Conservation (phyloP, 495 filamentous ascomycete genomes). For the Trichoderma parareesei region DNA sequence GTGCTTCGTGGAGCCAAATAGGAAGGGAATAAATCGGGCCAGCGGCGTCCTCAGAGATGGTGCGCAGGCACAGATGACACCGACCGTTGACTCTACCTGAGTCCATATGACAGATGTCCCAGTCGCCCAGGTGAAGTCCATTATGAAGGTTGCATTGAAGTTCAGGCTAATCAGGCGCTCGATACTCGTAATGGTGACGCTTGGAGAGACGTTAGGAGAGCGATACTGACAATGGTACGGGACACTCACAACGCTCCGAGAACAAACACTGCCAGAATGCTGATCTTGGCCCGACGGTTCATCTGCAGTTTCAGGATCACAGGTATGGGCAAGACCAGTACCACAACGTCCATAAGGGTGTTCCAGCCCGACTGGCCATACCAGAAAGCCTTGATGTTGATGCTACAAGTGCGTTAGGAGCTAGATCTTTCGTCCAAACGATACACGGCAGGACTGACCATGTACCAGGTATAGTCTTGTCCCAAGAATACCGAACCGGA, state of each 20-base stretch:
- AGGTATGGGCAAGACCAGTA: background rate
- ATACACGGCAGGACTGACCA: background rate
- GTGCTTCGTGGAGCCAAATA: background rate
- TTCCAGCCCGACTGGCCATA: constrained; percentile 2
- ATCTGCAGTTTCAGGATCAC: background rate
- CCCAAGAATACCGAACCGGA: background rate
- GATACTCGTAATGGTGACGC: background rate
- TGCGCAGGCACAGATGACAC: constrained; percentile 2
- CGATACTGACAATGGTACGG: background rate
- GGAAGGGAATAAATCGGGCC: background rate
- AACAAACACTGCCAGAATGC: constrained; percentile 1
- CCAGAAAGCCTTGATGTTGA: constrained; percentile 7
- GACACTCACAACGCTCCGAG: background rate
- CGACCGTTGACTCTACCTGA: background rate
- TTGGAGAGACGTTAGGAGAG: background rate
- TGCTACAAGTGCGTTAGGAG: background rate
- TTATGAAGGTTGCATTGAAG: background rate
- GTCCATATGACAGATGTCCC: constrained; percentile 1
- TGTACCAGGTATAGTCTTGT: background rate
- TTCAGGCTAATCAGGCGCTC: background rate
- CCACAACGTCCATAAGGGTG: background rate
- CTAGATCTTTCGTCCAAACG: background rate
- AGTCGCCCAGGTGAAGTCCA: constrained; percentile 5
- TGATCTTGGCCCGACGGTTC: background rate
- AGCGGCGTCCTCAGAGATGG: background rate